These are phyloP conservation scores for Ogataea philodendri DNA, from an alignment of 805 yeast genomes.

Conservation along the genomic window DNA sequence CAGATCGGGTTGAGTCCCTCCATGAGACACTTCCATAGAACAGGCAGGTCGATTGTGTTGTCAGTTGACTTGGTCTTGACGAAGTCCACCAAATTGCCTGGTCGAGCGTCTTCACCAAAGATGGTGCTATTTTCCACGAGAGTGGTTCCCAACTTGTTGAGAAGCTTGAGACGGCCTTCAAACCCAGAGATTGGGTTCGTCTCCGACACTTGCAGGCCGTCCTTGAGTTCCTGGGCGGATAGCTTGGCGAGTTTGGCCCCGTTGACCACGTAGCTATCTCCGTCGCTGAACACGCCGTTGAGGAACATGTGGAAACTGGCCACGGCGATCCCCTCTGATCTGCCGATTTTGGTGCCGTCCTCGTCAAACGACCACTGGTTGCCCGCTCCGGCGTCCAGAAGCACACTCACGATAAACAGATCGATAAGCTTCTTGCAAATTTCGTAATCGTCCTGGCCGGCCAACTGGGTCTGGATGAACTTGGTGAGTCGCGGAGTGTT, in stretches of 20 bases:
- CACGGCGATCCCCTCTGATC: constrained; percentile 67
- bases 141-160: constrained; percentile 49
- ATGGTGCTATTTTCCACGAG: constrained; percentile 37
- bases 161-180: constrained; percentile 49
- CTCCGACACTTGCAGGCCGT: constrained; percentile 48
- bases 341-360: constrained; percentile 33
- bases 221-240: constrained; percentile 35
- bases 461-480: constrained; percentile 40
- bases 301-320: constrained; percentile 56
- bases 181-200: constrained; percentile 52
- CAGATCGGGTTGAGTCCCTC: constrained; percentile 56
- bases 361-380: constrained; percentile 52
- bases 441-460: constrained; percentile 35
- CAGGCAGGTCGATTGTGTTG: constrained; percentile 41
- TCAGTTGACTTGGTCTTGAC: constrained; percentile 30
- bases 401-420: constrained; percentile 56
- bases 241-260: constrained; percentile 40
- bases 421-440: constrained; percentile 55
- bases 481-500: constrained; percentile 43
- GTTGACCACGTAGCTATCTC: constrained; percentile 43
- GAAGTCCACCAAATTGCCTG: constrained; percentile 54
- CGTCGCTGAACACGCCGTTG: constrained; percentile 42
- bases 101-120: constrained; percentile 39
- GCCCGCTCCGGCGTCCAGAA: constrained; percentile 71
- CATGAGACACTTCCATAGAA: constrained; percentile 56